Base-by-base conservation (phyloP, 2,329 filamentous ascomycete species). In the Colletotrichum sp. region DNA sequence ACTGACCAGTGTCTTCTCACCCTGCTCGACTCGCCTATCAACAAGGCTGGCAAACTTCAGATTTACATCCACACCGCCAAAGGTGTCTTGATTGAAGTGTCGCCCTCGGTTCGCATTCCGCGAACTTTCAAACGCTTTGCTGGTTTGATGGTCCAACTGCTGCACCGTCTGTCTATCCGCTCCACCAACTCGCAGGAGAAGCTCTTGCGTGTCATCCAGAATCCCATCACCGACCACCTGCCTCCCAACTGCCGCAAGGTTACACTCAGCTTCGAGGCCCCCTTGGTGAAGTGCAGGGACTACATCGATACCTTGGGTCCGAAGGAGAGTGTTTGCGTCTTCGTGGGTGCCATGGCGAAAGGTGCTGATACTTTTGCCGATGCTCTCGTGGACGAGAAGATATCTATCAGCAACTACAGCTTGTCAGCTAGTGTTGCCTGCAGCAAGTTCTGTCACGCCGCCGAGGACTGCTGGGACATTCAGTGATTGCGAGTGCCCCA, bases 61-160 rank as follows among this genome's bases (percentile, higher is more conserved):
- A 99, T 99, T 82, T 99, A 98, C 88, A 99, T 99, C 79, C 96
- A 98, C 85, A 99, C 97, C 7, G 96, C 96, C 79, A 98, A 98
- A 87, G 96, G 97, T 67, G 96, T 99, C 43, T 90, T 99, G 80
- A 99, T 99, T 82, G 96, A 99, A 87, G 96, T 99, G 79, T 98
- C 96, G 82, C 97, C 97, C n/a, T 96, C 96, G 10, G 97, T 99
- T 74, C 95, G 97, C 82, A 99, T 99, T 79, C 97, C 97, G 67
- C 93, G 97, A 86, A 99, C 97, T 1, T 99, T 99, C 87, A 99
- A 99, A 90, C 96, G 97, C 55, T 99, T 99, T 82, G 97, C 97
- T 61, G 97, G 97, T 87, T 89, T 99, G 77, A 99, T 99, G 97
- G 97, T 99, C 71, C 97, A 99, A 87, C 91, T 99, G 48, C 92